Conservation (phyloP, 345 rosid genomes). For the Aethionema arabicum region DNA sequence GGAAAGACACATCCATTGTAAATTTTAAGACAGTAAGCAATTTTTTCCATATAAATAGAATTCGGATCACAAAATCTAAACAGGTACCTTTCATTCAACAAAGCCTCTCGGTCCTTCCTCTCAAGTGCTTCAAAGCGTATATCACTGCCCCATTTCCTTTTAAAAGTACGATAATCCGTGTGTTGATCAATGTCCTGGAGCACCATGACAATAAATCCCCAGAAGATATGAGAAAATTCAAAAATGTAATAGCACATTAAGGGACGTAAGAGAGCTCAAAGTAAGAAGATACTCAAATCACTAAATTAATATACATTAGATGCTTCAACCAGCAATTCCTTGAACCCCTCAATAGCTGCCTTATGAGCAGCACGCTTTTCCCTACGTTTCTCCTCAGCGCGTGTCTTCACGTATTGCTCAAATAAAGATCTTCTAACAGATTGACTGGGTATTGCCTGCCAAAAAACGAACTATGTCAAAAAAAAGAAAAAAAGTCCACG, state of each 20-base stretch:
- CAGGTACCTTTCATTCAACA: constrained; percentile 82
- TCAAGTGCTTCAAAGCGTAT: constrained; percentile 82
- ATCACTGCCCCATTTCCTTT: constrained; percentile 85
- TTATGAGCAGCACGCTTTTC: constrained; percentile 98
- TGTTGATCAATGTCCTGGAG: constrained; percentile 78
- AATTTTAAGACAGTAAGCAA: constrained; percentile 6
- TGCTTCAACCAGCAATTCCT: constrained; percentile 79
- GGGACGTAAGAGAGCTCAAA: constrained; percentile 3
- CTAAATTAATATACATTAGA: constrained; percentile 45
- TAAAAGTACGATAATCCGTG: constrained; percentile 75
- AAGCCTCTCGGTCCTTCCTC: constrained; percentile 77
- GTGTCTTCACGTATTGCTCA: constrained; percentile 93
- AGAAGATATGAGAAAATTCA: constrained; percentile 28
- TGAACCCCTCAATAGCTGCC: constrained; percentile 91
- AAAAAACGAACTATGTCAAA: constrained; percentile 26
- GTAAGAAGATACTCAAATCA: constrained; percentile 10
- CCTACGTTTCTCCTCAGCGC: constrained; percentile 97
- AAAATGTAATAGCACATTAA: constrained; percentile 12
- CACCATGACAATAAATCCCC: constrained; percentile 29
- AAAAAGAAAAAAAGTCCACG: constrained; percentile 16
- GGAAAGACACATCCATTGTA: not conserved
- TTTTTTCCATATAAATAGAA: not conserved
- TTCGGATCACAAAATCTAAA: constrained; percentile 16
- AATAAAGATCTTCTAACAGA: constrained; percentile 93
- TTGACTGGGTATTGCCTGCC: constrained; percentile 92